phyloP scores from a whole-genome alignment of 1,284 basidiomycete genomes.

The Rhizoctonia solani region DNA sequence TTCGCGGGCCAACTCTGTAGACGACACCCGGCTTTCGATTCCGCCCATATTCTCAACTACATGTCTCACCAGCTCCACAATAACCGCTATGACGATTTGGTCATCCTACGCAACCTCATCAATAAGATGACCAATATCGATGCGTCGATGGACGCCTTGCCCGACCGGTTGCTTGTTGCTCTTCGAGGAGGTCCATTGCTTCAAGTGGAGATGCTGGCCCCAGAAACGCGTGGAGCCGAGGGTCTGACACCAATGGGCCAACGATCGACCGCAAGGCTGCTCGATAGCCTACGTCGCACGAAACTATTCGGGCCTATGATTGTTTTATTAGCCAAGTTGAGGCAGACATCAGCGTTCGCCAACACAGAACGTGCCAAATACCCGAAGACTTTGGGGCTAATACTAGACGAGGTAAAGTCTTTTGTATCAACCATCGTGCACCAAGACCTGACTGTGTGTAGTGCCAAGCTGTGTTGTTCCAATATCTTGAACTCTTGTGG shows the following conservation, averaged over 20 bases:
- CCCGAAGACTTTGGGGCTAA: slow-evolving; percentile 80
- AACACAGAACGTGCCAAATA: slow-evolving; percentile 46
- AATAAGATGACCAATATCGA: slow-evolving; percentile 96
- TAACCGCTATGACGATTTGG: slow-evolving; percentile 84
- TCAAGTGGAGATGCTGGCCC: slow-evolving; percentile 83
- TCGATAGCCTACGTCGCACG: slow-evolving; percentile 30
- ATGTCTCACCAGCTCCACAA: slow-evolving; percentile 88
- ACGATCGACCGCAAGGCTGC: slow-evolving; percentile 12
- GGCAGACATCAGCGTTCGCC: slow-evolving; percentile 31
- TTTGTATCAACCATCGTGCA: not conserved
- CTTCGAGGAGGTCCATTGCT: slow-evolving; percentile 90
- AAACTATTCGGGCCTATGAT: slow-evolving; percentile 27
- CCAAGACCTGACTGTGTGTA: slow-evolving; percentile 36
- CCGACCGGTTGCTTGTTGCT: slow-evolving; percentile 84
- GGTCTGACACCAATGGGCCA: slow-evolving; percentile 26
- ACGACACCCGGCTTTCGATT: slow-evolving; percentile 76
- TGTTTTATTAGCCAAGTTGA: slow-evolving; percentile 27
- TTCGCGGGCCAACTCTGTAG: slow-evolving; percentile 87
- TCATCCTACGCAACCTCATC: slow-evolving; percentile 90
- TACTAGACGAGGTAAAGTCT: slow-evolving; percentile 77
- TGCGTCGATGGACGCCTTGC: slow-evolving; percentile 77
- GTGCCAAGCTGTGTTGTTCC: slow-evolving; percentile 54
- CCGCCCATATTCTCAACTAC: slow-evolving; percentile 85
- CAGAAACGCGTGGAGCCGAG: slow-evolving; percentile 64
- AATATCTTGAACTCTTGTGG: slow-evolving; percentile 55